These are phyloP conservation scores for Rugosomyces carneus DNA, from an alignment of 1,284 basidiomycete species.

Conservation along the genomic window DNA sequence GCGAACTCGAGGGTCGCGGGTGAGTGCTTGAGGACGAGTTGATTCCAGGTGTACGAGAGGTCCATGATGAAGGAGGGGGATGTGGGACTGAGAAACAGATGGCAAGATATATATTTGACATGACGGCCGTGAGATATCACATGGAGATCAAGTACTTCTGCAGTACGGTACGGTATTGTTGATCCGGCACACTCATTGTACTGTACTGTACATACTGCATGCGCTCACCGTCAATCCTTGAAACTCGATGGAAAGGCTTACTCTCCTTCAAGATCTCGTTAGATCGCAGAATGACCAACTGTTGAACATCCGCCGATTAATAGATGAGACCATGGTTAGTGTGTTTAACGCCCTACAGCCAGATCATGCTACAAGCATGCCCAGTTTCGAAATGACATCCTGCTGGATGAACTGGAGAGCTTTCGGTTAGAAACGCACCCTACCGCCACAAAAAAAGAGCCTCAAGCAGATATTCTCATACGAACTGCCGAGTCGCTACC, in stretches of 20 bases:
- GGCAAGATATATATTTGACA: not conserved
- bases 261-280: constrained; percentile 3
- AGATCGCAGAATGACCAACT: constrained; percentile 7
- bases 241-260: not conserved
- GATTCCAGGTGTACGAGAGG: constrained; percentile 9
- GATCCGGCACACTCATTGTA: no score
- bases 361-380: not conserved
- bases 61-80: constrained; percentile 2
- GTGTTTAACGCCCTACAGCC: not conserved
- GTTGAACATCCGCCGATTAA: not conserved
- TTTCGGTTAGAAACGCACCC: not conserved
- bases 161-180: no score
- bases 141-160: no score
- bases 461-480: not conserved
- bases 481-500: not conserved
- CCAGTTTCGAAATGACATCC: constrained; percentile 3
- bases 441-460: not conserved
- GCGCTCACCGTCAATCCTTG: no score
- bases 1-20: constrained; percentile 16
- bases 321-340: constrained; percentile 6
- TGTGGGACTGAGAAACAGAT: not conserved
- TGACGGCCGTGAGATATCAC: constrained; percentile 2
- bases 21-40: constrained; percentile 12
- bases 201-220: no score
- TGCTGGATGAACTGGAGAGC: constrained; percentile 3